A percentile compares a stretch with the other conserved stretches of the same genome.
phyloP scores from a whole-genome alignment of 2,329 filamentous ascomycete genomes.

The Clonostachys sp. region DNA sequence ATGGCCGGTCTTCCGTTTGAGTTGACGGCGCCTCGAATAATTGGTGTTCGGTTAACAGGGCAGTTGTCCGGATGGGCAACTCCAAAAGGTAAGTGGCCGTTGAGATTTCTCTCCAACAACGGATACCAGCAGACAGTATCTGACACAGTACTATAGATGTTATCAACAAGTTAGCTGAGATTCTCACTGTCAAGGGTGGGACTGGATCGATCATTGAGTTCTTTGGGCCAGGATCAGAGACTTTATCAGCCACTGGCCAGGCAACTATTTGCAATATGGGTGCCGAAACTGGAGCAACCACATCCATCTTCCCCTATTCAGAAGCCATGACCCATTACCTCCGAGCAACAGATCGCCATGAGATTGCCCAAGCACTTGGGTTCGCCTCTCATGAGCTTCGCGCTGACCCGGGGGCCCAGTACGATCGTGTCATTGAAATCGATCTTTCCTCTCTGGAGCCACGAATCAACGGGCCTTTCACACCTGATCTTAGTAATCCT shows the following conservation, averaged over 20 bases:
- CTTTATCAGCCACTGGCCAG: slow-evolving; percentile 69
- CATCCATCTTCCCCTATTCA: slow-evolving; percentile 75
- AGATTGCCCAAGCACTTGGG: slow-evolving; percentile 63
- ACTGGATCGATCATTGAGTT: slow-evolving; percentile 68
- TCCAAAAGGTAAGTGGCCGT: slow-evolving; percentile 49
- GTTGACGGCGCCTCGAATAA: slow-evolving; percentile 61
- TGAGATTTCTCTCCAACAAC: no score
- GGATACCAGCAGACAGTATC: no score
- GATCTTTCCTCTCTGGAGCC: background rate
- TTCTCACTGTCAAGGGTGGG: slow-evolving; percentile 74
- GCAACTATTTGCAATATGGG: slow-evolving; percentile 56
- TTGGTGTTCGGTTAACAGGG: slow-evolving; percentile 71
- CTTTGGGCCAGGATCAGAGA: slow-evolving; percentile 57
- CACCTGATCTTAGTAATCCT: background rate
- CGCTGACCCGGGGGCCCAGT: slow-evolving; percentile 56
- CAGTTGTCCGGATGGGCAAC: slow-evolving; percentile 68
- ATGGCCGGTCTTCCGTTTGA: slow-evolving; percentile 1
- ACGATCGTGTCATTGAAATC: background rate
- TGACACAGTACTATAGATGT: slow-evolving; percentile 36
- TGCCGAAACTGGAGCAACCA: slow-evolving; percentile 56
- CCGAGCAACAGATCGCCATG: slow-evolving; percentile 62
- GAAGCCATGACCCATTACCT: slow-evolving; percentile 77
- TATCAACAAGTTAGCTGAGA: slow-evolving; percentile 70
- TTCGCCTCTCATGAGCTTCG: slow-evolving; percentile 46
- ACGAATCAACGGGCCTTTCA: background rate